Evolutionary conservation across 176 grass and related monocot genomes (phyloP).

Genomic region (Raddia distichophylla): DNA sequence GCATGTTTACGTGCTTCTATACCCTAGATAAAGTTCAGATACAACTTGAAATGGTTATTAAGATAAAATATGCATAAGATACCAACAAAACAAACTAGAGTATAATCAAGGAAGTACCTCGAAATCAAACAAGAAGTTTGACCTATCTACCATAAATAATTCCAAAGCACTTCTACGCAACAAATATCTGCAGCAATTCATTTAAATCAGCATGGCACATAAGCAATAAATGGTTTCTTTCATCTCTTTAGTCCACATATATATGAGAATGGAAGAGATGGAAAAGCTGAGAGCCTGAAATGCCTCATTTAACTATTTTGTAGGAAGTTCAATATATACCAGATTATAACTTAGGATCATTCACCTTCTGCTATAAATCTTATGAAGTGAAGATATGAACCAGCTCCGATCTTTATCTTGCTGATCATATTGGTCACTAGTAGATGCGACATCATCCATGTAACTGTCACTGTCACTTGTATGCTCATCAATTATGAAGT

Average conservation of each 20-base stretch:
- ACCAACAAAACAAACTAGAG: conserved; percentile 39
- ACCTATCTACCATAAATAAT: conserved; percentile 97
- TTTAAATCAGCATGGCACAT: conserved; percentile 39
- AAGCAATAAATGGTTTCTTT: conserved; percentile 4
- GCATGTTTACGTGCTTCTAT: conserved; percentile 75
- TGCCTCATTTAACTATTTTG: conserved; percentile 12
- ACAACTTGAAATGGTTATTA: conserved; percentile 40
- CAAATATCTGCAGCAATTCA: conserved; percentile 71
- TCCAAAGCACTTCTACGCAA: conserved; percentile 89
- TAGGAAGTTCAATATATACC: conserved; percentile 25
- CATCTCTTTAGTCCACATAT: conserved; percentile 23
- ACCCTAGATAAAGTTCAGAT: conserved; percentile 64
- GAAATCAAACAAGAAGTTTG: conserved; percentile 97
- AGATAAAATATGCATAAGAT: conserved; percentile 24
- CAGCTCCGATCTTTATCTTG: conserved; percentile 91
- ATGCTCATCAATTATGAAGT: conserved; percentile 87
- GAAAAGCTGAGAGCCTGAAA: conserved; percentile 31
- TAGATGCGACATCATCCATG: conserved; percentile 60
- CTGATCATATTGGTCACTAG: conserved; percentile 68
- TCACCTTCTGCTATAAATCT: conserved; percentile 94
- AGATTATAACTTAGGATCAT: conserved; percentile 19
- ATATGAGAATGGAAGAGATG: conserved; percentile 21
- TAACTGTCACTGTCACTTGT: conserved; percentile 56
- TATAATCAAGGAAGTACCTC: conserved; percentile 64
- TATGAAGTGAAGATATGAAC: conserved; percentile 85